Percentiles rank a stretch among this genome's conserved stretches.
Evolutionary conservation across 2,329 filamentous ascomycete species (phyloP).

Genomic region (Byssoonygena ceratinophila): DNA sequence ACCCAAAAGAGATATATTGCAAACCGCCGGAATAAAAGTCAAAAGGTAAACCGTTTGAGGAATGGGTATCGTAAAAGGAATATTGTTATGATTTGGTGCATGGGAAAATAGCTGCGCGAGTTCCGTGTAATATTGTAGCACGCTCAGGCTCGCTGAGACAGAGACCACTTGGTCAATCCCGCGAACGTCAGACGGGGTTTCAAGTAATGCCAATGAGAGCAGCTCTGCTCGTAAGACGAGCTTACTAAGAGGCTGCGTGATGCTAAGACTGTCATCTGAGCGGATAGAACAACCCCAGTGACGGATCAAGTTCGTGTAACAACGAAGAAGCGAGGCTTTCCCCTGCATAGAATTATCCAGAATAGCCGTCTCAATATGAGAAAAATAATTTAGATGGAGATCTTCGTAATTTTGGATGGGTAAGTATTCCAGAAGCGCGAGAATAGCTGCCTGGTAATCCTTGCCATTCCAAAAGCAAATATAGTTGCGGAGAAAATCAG

Average conservation of each 20-base stretch:
- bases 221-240: conserved; percentile 42
- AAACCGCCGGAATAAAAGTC: conserved; percentile 54
- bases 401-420: conserved; percentile 25
- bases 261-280: conserved; percentile 17
- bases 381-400: conserved; percentile 31
- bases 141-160: conserved; percentile 39
- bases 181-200: conserved; percentile 34
- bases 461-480: conserved; percentile 53
- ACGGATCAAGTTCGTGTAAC: conserved; percentile 58
- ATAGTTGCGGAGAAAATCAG: conserved; percentile 39
- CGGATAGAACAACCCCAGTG: conserved; percentile 39
- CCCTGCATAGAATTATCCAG: conserved; percentile 35
- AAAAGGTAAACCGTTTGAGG: conserved; percentile 59
- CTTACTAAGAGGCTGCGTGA: conserved; percentile 27
- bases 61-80: conserved; percentile 59
- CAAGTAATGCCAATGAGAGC: conserved; percentile 51
- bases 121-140: conserved; percentile 59
- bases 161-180: background rate
- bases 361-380: conserved; percentile 33
- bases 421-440: conserved; percentile 28
- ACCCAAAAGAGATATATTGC: conserved; percentile 58
- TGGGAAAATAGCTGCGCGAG: conserved; percentile 49
- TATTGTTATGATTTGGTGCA: conserved; percentile 40
- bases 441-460: conserved; percentile 39
- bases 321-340: conserved; percentile 50